These are phyloP conservation scores for Beauveria scarabaeidicola DNA, from an alignment of 2,329 filamentous ascomycete species.

Conservation along the genomic window DNA sequence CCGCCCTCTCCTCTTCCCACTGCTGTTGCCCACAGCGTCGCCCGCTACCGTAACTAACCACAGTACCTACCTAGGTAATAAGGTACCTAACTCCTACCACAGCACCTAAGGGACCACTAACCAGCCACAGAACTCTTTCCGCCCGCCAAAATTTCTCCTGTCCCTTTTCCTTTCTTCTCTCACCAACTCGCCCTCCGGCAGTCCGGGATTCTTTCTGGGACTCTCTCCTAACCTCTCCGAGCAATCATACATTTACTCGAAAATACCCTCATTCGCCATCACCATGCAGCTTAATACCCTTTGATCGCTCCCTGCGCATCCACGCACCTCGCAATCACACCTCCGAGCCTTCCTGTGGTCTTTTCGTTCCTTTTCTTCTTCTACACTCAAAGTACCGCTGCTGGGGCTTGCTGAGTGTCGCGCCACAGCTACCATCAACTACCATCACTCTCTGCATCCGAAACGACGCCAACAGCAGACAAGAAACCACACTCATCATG, in stretches of 20 bases:
- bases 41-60: no score
- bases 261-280: not conserved
- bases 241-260: not conserved
- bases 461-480: constrained; percentile 8
- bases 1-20: not conserved
- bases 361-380: not conserved
- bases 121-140: not conserved
- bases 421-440: not conserved
- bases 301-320: constrained; percentile 9
- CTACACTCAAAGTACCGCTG: not conserved
- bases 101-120: no score
- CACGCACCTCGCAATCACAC: constrained; percentile 6
- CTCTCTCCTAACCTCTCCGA: not conserved
- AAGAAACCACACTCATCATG: constrained; percentile 20
- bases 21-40: not conserved
- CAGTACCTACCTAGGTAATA: no score
- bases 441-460: not conserved
- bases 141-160: not conserved
- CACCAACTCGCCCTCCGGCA: constrained; percentile 11
- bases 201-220: constrained; percentile 6
- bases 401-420: not conserved
- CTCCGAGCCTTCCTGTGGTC: not conserved
- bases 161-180: constrained; percentile 1
- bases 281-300: constrained; percentile 9
- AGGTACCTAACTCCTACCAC: no score